phyloP scores from a whole-genome alignment of 2,329 filamentous ascomycete species.

The Chaetothyriales sp. region DNA sequence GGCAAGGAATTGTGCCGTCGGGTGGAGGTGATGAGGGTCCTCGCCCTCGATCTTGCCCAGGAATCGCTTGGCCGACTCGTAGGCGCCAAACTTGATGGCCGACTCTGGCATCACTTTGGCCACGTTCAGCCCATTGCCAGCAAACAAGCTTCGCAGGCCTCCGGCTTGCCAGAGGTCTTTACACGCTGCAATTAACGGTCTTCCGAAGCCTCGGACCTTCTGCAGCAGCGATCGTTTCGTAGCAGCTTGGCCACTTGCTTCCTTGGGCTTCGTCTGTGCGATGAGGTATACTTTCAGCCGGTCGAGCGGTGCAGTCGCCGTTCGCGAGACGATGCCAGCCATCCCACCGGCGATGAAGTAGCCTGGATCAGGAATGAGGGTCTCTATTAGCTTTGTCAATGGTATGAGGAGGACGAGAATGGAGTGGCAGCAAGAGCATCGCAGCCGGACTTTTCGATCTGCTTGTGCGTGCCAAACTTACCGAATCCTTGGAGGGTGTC shows the following conservation, averaged over 20 bases:
- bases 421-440: neutral
- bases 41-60: conserved; percentile 74
- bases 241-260: conserved; percentile 47
- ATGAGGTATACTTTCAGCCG: conserved; percentile 95
- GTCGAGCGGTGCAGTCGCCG: conserved; percentile 88
- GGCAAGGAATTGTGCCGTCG: conserved; percentile 75
- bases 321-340: conserved; percentile 86
- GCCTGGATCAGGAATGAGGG: conserved; percentile 70
- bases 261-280: conserved; percentile 58
- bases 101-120: conserved; percentile 98
- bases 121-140: conserved; percentile 91
- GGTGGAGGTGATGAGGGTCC: conserved; percentile 63
- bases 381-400: conserved; percentile 42
- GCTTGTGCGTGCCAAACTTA: conserved; percentile 39
- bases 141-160: conserved; percentile 78
- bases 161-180: conserved; percentile 72
- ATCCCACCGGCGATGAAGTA: conserved; percentile 94
- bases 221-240: conserved; percentile 53
- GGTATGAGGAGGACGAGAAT: neutral
- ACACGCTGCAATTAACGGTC: conserved; percentile 57
- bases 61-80: conserved; percentile 82
- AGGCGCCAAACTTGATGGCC: conserved; percentile 94
- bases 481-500: conserved; percentile 86
- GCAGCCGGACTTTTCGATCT: neutral
- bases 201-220: conserved; percentile 50